These are phyloP conservation scores for Ephemerocybe angulata DNA, from an alignment of 768 basidiomycete genomes.

Conservation along the genomic window DNA sequence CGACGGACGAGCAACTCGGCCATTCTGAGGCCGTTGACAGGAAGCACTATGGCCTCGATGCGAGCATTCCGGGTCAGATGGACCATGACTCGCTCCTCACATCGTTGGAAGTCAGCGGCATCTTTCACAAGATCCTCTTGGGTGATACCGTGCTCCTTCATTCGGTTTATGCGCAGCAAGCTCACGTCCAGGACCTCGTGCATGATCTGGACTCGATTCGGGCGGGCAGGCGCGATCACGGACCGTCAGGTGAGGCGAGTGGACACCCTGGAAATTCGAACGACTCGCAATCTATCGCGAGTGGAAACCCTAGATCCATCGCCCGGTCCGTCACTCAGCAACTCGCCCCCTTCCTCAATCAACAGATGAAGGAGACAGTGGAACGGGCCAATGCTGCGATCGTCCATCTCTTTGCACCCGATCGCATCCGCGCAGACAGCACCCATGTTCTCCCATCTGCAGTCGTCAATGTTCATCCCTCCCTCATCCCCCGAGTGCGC, in stretches of 20 bases:
- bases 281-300: not conserved
- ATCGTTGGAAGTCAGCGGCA: slow-evolving; percentile 9
- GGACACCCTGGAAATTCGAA: no score
- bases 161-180: not conserved
- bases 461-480: not conserved
- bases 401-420: not conserved
- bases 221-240: no score
- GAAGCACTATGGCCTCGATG: slow-evolving; percentile 14
- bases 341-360: not conserved
- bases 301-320: not conserved
- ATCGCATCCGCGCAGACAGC: not conserved
- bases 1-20: slow-evolving; percentile 10
- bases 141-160: not conserved
- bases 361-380: not conserved
- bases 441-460: not conserved
- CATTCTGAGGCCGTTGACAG: slow-evolving; percentile 8
- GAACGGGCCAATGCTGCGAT: not conserved
- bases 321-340: not conserved
- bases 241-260: no score
- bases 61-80: slow-evolving; percentile 7
- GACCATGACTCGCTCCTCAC: slow-evolving; percentile 6
- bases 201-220: not conserved
- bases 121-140: slow-evolving; percentile 13
- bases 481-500: not conserved
- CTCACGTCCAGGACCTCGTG: not conserved